These are phyloP conservation scores for Omphalea diandra DNA, from an alignment of 441 rosid species.

Conservation along the genomic window DNA sequence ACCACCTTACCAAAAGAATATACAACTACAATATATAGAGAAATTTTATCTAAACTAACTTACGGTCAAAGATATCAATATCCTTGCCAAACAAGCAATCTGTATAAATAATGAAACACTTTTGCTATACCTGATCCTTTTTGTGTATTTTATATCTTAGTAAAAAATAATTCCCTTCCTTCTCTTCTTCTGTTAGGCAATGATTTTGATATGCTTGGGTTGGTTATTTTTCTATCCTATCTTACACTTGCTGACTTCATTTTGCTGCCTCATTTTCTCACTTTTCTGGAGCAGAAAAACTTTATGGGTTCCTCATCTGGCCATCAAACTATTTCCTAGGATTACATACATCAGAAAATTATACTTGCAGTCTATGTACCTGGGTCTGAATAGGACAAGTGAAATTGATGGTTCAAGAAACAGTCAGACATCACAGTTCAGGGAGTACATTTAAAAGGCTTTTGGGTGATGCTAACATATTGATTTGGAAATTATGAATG, in stretches of 20 bases:
- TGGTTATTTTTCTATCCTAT: slow-evolving; percentile 10
- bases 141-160: not conserved
- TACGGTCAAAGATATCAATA: slow-evolving; percentile 12
- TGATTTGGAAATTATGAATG: slow-evolving; percentile 3
- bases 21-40: not conserved
- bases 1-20: not conserved
- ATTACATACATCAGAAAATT: too few relatives aligned
- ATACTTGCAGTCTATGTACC: too few relatives aligned
- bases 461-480: not conserved
- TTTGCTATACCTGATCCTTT: not conserved
- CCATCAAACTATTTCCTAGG: too few relatives aligned
- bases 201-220: slow-evolving; percentile 22
- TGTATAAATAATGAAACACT: not conserved
- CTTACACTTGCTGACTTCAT: slow-evolving; percentile 24
- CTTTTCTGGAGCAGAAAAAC: slow-evolving; percentile 6
- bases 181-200: not conserved
- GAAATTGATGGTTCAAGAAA: not conserved
- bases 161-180: not conserved
- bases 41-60: not conserved
- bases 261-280: slow-evolving; percentile 11
- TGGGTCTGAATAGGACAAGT: not conserved
- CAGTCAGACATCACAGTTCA: not conserved
- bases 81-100: slow-evolving; percentile 25
- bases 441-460: not conserved
- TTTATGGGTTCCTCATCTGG: slow-evolving; percentile 1